phyloP scores from a whole-genome alignment of 2,329 filamentous ascomycete genomes.

The Akanthomyces lecanii region DNA sequence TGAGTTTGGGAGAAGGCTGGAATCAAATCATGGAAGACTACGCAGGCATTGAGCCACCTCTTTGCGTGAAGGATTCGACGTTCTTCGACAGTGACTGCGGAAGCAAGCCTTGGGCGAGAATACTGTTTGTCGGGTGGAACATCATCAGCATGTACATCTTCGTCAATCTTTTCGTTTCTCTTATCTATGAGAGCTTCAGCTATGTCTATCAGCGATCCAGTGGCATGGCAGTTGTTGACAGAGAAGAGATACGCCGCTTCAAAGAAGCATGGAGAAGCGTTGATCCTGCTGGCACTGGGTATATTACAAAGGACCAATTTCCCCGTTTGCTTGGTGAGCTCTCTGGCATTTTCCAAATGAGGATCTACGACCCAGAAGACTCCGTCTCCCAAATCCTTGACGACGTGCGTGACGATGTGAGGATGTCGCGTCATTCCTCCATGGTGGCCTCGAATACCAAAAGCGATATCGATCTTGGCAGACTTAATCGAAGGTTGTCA shows the following conservation, averaged over 20 bases:
- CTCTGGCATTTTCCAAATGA: constrained; percentile 94
- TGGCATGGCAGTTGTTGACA: constrained; percentile 82
- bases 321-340: constrained; percentile 86
- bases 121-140: constrained; percentile 94
- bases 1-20: constrained; percentile 94
- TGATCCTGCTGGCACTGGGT: constrained; percentile 86
- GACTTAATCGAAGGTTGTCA: constrained; percentile 67
- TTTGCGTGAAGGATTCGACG: constrained; percentile 66
- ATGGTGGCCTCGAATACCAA: constrained; percentile 49
- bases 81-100: constrained; percentile 93
- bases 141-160: constrained; percentile 99
- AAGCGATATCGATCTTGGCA: constrained; percentile 66
- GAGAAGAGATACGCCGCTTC: constrained; percentile 92
- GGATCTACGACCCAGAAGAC: constrained; percentile 88
- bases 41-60: constrained; percentile 71
- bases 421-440: constrained; percentile 50
- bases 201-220: constrained; percentile 98
- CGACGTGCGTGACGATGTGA: constrained; percentile 62
- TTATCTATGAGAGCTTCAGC: constrained; percentile 99
- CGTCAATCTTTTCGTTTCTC: constrained; percentile 93
- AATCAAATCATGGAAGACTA: constrained; percentile 97
- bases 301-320: constrained; percentile 84
- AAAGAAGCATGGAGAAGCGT: constrained; percentile 98
- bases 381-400: constrained; percentile 85
- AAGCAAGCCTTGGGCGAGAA: constrained; percentile 80